phyloP scores from a whole-genome alignment of 371 early-diverging fungal species.

The Mucor plumbeus region DNA sequence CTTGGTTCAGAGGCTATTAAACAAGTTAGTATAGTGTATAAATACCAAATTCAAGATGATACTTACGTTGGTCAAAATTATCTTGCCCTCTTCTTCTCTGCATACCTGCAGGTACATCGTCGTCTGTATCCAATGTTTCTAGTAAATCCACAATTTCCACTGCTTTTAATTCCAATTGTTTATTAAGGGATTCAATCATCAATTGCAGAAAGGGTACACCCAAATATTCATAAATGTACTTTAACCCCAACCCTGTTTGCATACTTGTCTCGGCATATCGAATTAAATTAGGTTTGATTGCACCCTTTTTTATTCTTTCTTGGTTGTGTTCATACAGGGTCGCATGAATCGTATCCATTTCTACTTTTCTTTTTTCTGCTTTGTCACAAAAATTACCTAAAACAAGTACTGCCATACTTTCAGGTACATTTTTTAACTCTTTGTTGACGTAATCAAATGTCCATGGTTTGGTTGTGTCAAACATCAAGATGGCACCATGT shows the following conservation, averaged over 20 bases:
- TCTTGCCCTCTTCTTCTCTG: conserved; percentile 48
- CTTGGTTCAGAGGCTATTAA: conserved; percentile 39
- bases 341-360: conserved; percentile 44
- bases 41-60: neutral
- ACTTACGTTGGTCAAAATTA: conserved; percentile 51
- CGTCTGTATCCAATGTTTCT: conserved; percentile 32
- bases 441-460: conserved; percentile 66
- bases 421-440: conserved; percentile 58
- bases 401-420: conserved; percentile 58
- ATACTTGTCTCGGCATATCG: conserved; percentile 68
- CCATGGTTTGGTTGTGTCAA: conserved; percentile 69
- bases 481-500: conserved; percentile 63
- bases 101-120: conserved; percentile 48
- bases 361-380: conserved; percentile 39
- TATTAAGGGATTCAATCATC: conserved; percentile 62
- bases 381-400: conserved; percentile 62
- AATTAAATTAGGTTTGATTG: conserved; percentile 60
- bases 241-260: conserved; percentile 64
- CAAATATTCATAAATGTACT: conserved; percentile 65
- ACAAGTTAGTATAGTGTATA: neutral
- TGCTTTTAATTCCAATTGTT: conserved; percentile 56
- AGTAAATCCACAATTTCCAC: conserved; percentile 48
- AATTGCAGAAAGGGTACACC: conserved; percentile 69
- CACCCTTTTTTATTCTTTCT: conserved; percentile 45
- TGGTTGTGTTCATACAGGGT: conserved; percentile 51